Base-by-base conservation (phyloP, 306 rosid genomes). In the Clitoria ternatea region DNA sequence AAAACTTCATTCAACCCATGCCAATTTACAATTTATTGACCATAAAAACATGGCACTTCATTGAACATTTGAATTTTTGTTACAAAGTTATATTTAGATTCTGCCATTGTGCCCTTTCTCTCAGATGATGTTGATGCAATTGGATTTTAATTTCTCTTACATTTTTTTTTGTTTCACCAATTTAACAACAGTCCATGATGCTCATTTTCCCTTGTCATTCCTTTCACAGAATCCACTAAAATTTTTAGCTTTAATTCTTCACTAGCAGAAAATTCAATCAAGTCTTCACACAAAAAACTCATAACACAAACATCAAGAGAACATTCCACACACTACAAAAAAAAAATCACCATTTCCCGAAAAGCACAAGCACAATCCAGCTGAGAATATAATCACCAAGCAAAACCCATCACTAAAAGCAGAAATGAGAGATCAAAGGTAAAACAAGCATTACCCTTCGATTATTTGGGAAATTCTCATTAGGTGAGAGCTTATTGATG, bases 401-500 rank as follows among this genome's bases (percentile, higher is more conserved):
- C 40, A 67, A 69, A 75, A 75, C 20, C 53, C 48, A 63, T n/a
- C 53, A 62, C 53, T 66, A 63, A 61, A 26, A 63, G 8, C 1
- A 26, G 11, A 69, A 60, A 70, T 19, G 55, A 13, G 72, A 55
- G 81, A 82, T 84, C 83, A 72, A 69, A 57, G 60, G 75, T 56
- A 73, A 70, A 77, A 66, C 39, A 69, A 77, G 56, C 36, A n/a
- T 44, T 90, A 93, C 98, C 97, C 96, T 85, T 75, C 92, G 89
- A 74, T 70, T 84, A 78, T 77, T 84, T 5, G 81, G 68, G 74
- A 20, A 67, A 84, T 73, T 80, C 33, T 90, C 96, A 81, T 74
- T 66, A 61, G 61, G 69, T 17, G 79, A 80, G 8, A 79, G 85
- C 83, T 89, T 85, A 80, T 76, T 67, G 73, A 49, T 74, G 66